These are phyloP conservation scores for Alternaria tenuissima DNA, from an alignment of 2,329 filamentous ascomycete species.

Conservation along the genomic window DNA sequence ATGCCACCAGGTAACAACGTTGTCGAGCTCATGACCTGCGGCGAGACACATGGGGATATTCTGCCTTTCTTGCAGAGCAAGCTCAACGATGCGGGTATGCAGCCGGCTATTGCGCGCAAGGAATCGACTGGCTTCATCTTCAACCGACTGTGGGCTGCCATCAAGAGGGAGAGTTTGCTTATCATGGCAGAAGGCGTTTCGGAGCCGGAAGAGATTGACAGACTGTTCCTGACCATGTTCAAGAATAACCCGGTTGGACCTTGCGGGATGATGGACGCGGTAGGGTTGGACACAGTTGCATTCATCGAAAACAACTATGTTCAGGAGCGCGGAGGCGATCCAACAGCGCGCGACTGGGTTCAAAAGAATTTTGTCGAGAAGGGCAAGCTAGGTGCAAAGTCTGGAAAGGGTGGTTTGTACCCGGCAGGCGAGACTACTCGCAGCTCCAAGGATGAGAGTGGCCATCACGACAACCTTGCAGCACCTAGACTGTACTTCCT, in stretches of 20 bases:
- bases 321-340: conserved; percentile 56
- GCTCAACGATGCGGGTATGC: conserved; percentile 52
- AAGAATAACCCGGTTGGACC: conserved; percentile 36
- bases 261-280: conserved; percentile 58
- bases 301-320: conserved; percentile 65
- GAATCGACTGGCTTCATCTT: conserved; percentile 65
- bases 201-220: conserved; percentile 60
- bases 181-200: conserved; percentile 62
- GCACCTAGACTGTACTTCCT: conserved; percentile 13
- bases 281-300: conserved; percentile 63
- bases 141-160: conserved; percentile 65
- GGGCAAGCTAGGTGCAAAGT: conserved; percentile 59
- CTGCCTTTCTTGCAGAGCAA: conserved; percentile 57
- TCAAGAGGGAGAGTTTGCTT: conserved; percentile 61
- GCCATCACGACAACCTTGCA: conserved; percentile 12
- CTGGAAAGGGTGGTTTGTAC: conserved; percentile 24
- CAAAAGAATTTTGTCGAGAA: conserved; percentile 56
- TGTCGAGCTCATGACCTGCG: conserved; percentile 64
- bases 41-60: conserved; percentile 54
- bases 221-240: conserved; percentile 56
- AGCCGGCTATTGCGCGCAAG: conserved; percentile 55
- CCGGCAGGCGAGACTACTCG: conserved; percentile 46
- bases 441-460: conserved; percentile 33
- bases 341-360: conserved; percentile 57
- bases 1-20: conserved; percentile 56